A percentile compares a stretch with the other conserved stretches of the same genome.
Evolutionary conservation across 805 yeast genomes (phyloP).

Genomic region (Hanseniaspora guilliermondii): DNA sequence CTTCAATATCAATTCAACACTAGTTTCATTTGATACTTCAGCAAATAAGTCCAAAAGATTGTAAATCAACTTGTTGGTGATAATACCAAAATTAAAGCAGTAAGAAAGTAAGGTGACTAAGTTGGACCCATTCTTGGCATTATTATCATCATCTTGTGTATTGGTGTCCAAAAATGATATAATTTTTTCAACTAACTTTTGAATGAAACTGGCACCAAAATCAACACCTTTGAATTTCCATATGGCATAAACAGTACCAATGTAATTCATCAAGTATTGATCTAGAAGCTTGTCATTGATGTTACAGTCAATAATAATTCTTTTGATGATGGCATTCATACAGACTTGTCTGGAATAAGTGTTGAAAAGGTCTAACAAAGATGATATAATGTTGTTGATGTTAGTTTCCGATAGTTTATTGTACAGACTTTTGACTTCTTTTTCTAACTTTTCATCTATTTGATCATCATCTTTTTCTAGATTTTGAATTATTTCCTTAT

Average conservation of each 20-base stretch:
- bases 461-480: constrained; percentile 9
- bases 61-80: constrained; percentile 62
- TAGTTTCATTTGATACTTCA: constrained; percentile 47
- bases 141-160: constrained; percentile 13
- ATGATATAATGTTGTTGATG: constrained; percentile 53
- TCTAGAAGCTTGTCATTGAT: constrained; percentile 60
- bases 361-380: constrained; percentile 50
- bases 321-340: constrained; percentile 51
- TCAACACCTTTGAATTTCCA: constrained; percentile 74
- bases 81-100: constrained; percentile 62
- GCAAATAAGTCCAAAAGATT: constrained; percentile 53
- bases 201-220: constrained; percentile 78
- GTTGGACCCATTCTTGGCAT: constrained; percentile 46
- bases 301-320: constrained; percentile 51
- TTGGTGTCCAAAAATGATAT: constrained; percentile 24
- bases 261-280: constrained; percentile 64
- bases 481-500: constrained; percentile 4
- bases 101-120: constrained; percentile 62
- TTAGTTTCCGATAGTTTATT: constrained; percentile 87
- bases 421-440: constrained; percentile 66
- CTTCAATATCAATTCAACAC: constrained; percentile 65
- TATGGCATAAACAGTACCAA: constrained; percentile 62
- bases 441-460: constrained; percentile 17
- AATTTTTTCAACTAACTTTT: constrained; percentile 61
- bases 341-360: constrained; percentile 69